phyloP scores from a whole-genome alignment of 2,329 filamentous ascomycete genomes.

The Diaporthe eres region DNA sequence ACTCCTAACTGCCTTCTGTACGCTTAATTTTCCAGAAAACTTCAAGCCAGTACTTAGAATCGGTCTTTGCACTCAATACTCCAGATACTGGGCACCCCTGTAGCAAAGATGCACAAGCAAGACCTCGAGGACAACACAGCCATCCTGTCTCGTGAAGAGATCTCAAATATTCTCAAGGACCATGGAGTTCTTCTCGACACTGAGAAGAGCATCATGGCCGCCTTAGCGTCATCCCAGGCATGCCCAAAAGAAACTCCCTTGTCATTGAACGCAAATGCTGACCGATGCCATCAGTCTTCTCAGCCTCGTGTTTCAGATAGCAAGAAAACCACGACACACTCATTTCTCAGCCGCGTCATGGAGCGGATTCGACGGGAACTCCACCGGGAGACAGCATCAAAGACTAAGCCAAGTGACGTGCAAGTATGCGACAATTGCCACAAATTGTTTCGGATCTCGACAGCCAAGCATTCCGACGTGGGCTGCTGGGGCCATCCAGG shows the following conservation, averaged over 20 bases:
- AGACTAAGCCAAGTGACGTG: not conserved
- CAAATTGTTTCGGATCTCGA: not conserved
- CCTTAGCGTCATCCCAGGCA: not conserved
- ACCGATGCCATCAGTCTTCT: too few relatives aligned
- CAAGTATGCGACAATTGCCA: conserved; percentile 19
- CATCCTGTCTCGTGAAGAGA: not conserved
- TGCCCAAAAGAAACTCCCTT: not conserved
- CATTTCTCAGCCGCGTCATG: not conserved
- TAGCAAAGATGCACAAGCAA: not conserved
- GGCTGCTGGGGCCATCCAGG: not conserved
- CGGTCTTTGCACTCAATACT: too few relatives aligned
- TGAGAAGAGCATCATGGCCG: not conserved
- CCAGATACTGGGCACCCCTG: too few relatives aligned
- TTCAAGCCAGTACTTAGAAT: too few relatives aligned
- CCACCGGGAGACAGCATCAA: too few relatives aligned
- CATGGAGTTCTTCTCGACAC: not conserved
- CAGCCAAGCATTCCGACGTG: too few relatives aligned
- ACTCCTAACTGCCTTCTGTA: too few relatives aligned
- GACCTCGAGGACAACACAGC: not conserved
- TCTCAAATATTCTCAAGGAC: not conserved
- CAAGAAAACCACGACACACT: not conserved
- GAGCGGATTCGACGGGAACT: too few relatives aligned
- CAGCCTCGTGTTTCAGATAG: not conserved
- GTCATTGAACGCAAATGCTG: not conserved
- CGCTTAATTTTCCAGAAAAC: too few relatives aligned